Percentiles rank a stretch among this genome's conserved stretches.
Evolutionary conservation across 768 basidiomycete species (phyloP).

Genomic region (Clitopilus hobsonii): DNA sequence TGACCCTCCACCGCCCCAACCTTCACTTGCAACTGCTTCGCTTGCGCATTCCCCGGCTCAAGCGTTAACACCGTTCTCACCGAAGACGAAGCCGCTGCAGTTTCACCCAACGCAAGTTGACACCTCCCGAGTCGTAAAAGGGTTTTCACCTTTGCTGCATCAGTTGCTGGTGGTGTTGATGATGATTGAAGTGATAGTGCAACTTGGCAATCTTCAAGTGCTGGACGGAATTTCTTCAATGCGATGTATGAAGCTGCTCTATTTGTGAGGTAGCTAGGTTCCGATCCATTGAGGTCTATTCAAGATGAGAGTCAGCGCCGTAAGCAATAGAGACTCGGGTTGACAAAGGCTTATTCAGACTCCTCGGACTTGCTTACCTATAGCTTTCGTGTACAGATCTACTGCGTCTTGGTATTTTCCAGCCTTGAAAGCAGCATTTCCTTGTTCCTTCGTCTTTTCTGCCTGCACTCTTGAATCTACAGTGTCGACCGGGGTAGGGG

Average conservation of each 20-base stretch:
- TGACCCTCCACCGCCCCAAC: constrained; percentile 61
- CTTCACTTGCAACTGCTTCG: constrained; percentile 56
- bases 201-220: constrained; percentile 75
- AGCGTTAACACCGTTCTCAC: constrained; percentile 55
- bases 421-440: constrained; percentile 71
- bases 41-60: constrained; percentile 59
- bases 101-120: constrained; percentile 73
- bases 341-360: not conserved
- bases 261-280: constrained; percentile 80
- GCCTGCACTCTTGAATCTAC: constrained; percentile 44
- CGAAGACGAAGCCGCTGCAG: constrained; percentile 62
- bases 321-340: too few relatives aligned
- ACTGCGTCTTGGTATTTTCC: constrained; percentile 64
- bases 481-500: constrained; percentile 6
- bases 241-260: constrained; percentile 85
- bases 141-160: constrained; percentile 44
- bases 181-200: constrained; percentile 63
- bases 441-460: constrained; percentile 66
- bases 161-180: constrained; percentile 38
- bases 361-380: constrained; percentile 40
- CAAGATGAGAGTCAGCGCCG: constrained; percentile 1
- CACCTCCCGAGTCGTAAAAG: constrained; percentile 80
- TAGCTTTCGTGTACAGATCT: constrained; percentile 70
- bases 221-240: constrained; percentile 68
- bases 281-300: constrained; percentile 53